Conservation (phyloP, 768 basidiomycete genomes). For the Tulasnella sp. region DNA sequence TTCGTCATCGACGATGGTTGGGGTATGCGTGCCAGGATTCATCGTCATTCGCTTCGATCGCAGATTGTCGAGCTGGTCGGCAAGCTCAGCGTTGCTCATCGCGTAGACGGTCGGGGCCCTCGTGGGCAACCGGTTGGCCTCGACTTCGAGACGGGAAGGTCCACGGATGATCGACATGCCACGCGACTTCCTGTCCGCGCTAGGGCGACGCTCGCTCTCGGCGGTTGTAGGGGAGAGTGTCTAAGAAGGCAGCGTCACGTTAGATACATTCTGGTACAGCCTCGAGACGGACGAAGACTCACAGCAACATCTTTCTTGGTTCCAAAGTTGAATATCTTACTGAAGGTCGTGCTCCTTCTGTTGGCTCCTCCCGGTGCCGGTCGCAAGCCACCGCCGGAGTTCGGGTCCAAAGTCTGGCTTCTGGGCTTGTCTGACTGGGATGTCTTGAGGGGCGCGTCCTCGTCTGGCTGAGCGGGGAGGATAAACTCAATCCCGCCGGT, state of each 20-base stretch:
- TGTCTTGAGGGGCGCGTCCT: background rate
- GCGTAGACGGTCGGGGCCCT: slow-evolving; percentile 12
- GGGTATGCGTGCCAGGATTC: background rate
- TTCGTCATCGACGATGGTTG: background rate
- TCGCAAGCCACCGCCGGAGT: background rate
- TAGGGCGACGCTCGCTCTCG: background rate
- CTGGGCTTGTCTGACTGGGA: slow-evolving; percentile 21
- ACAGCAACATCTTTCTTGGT: background rate
- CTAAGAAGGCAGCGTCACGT: background rate
- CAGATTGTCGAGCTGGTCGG: background rate
- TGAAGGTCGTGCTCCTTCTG: slow-evolving; percentile 3
- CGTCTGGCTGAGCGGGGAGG: background rate
- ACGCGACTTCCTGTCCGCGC: background rate
- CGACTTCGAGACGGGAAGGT: slow-evolving; percentile 13
- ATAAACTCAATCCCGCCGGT: slow-evolving; percentile 23
- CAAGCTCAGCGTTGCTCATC: background rate
- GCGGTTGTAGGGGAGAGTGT: background rate
- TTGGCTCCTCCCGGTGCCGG: background rate
- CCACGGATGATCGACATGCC: background rate
- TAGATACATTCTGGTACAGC: background rate
- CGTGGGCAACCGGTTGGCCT: slow-evolving; percentile 7
- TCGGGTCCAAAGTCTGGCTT: slow-evolving; percentile 9
- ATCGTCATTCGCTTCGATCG: background rate
- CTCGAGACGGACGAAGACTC: background rate
- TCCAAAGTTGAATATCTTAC: background rate